These are phyloP conservation scores for Teratosphaeria viscida DNA, from an alignment of 2,329 filamentous ascomycete genomes.

Conservation along the genomic window DNA sequence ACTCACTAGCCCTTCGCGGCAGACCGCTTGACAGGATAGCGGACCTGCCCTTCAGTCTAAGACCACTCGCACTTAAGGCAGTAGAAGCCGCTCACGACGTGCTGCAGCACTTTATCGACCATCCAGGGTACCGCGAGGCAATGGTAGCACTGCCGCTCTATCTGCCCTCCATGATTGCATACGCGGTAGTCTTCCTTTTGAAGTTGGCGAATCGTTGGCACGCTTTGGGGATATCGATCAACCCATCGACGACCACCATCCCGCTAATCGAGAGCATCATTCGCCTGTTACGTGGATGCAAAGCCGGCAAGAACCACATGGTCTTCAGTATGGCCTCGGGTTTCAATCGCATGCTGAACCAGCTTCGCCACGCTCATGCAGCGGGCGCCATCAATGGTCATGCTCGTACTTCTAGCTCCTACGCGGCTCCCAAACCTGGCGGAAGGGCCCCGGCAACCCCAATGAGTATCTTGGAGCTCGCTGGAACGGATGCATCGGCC, in stretches of 20 bases:
- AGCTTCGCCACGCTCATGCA: background rate
- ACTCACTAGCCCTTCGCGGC: background rate
- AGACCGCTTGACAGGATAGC: background rate
- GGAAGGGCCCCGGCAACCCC: background rate
- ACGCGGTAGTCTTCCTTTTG: slow-evolving; percentile 8
- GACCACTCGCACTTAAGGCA: background rate
- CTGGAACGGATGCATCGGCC: background rate
- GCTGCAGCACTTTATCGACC: background rate
- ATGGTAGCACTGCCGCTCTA: slow-evolving; percentile 8
- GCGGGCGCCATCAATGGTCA: background rate
- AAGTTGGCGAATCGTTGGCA: slow-evolving; percentile 6
- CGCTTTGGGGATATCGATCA: slow-evolving; percentile 6
- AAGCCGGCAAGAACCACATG: slow-evolving; percentile 9
- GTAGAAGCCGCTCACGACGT: background rate
- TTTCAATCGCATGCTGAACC: slow-evolving; percentile 9
- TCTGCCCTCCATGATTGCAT: slow-evolving; percentile 8
- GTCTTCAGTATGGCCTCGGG: slow-evolving; percentile 10
- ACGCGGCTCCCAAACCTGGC: background rate
- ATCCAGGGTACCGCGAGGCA: background rate
- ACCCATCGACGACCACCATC: slow-evolving; percentile 4
- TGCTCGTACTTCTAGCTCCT: background rate
- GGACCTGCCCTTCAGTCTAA: background rate
- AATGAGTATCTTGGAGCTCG: background rate
- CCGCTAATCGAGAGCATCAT: slow-evolving; percentile 7
- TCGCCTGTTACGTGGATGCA: slow-evolving; percentile 3